These are phyloP conservation scores for Psidium guajava DNA, from an alignment of 345 rosid genomes.

Conservation along the genomic window DNA sequence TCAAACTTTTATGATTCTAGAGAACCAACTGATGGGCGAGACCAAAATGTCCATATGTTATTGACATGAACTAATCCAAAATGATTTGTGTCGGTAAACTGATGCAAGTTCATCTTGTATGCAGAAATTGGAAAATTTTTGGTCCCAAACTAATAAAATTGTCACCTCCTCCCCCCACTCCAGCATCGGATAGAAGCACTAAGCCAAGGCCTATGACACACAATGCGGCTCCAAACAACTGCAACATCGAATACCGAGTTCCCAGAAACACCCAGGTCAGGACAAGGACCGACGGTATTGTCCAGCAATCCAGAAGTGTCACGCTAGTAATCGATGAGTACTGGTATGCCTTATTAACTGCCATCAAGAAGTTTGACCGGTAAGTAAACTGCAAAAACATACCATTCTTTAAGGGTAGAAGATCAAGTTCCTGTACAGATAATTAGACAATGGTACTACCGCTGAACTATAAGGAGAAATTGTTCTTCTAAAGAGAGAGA, in stretches of 20 bases:
- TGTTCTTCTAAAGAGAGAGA: background rate
- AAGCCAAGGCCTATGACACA: slow-evolving; percentile 54
- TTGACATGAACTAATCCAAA: background rate
- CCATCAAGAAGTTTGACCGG: background rate
- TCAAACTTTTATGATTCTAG: background rate
- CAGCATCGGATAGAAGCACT: slow-evolving; percentile 49
- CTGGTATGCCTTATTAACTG: slow-evolving; percentile 57
- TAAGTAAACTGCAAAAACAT: background rate
- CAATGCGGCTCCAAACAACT: slow-evolving; percentile 41
- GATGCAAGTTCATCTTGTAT: background rate
- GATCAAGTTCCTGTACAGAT: background rate
- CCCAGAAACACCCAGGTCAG: slow-evolving; percentile 45
- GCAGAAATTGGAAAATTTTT: background rate
- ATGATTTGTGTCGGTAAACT: background rate
- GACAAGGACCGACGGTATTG: slow-evolving; percentile 42
- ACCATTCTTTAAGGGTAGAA: background rate
- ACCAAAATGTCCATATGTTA: background rate
- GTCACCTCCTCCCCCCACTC: slow-evolving; percentile 49
- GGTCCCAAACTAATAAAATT: background rate
- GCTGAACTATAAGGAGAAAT: background rate
- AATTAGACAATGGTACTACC: background rate
- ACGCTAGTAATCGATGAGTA: slow-evolving; percentile 62
- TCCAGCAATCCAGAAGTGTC: slow-evolving; percentile 49
- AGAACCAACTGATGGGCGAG: background rate
- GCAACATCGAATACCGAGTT: slow-evolving; percentile 41